Evolutionary conservation across 2,329 filamentous ascomycete genomes (phyloP).

Genomic region (Daldinia sp.): DNA sequence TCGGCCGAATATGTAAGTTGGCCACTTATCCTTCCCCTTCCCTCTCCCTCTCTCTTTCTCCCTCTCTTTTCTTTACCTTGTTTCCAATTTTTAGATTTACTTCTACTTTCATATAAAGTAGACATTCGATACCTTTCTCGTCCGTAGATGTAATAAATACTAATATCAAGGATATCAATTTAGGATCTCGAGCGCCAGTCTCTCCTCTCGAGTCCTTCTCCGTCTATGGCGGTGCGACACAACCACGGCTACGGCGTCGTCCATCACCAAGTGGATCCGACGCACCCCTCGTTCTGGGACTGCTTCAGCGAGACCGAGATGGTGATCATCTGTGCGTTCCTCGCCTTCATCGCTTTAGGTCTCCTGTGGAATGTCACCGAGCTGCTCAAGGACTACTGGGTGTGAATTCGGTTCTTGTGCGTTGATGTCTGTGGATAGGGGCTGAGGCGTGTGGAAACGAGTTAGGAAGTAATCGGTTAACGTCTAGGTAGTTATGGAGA

Average conservation of each 20-base stretch:
- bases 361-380: not conserved
- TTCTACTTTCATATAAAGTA: not conserved
- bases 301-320: not conserved
- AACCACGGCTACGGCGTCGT: not conserved
- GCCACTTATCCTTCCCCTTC: not conserved
- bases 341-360: not conserved
- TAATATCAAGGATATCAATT: not conserved
- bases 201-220: not conserved
- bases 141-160: not conserved
- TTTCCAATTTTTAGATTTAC: not conserved
- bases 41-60: not conserved
- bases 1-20: not conserved
- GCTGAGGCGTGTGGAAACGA: not conserved
- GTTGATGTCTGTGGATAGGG: too few species aligned
- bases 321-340: not conserved
- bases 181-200: constrained; percentile 2
- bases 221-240: not conserved
- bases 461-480: not conserved
- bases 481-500: too few species aligned
- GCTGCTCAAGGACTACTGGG: not conserved
- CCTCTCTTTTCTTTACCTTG: not conserved
- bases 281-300: constrained; percentile 3
- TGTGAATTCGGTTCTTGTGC: not conserved
- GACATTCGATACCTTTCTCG: not conserved
- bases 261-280: not conserved